Evolutionary conservation across 2,329 filamentous ascomycete genomes (phyloP).

Genomic region (Aspergillus chevalieri): DNA sequence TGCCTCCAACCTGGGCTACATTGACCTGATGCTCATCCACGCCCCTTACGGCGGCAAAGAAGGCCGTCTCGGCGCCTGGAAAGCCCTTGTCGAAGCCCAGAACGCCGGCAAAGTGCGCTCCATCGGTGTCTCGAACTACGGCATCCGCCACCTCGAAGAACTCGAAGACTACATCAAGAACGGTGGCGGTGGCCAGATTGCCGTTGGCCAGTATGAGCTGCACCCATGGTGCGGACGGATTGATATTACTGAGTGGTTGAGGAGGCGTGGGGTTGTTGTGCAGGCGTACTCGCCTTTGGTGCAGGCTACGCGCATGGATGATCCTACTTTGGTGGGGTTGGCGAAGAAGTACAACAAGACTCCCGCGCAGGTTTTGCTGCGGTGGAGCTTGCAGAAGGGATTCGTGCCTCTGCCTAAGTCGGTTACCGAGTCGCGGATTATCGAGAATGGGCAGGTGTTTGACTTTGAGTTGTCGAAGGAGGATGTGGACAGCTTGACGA

Average conservation of each 20-base stretch:
- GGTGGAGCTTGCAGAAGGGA: constrained; percentile 59
- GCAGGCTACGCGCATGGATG: constrained; percentile 44
- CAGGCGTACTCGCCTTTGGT: constrained; percentile 51
- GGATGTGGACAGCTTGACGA: constrained; percentile 53
- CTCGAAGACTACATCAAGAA: constrained; percentile 35
- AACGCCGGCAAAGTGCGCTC: constrained; percentile 35
- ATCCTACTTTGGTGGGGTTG: constrained; percentile 47
- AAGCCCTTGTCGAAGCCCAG: constrained; percentile 36
- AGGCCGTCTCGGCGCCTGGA: constrained; percentile 35
- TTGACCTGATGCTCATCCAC: constrained; percentile 52
- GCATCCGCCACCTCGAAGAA: constrained; percentile 36
- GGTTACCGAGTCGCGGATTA: constrained; percentile 53
- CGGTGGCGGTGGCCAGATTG: constrained; percentile 58
- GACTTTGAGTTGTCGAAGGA: constrained; percentile 55
- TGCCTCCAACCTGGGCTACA: constrained; percentile 54
- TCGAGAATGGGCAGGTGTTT: constrained; percentile 55
- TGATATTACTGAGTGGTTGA: constrained; percentile 75
- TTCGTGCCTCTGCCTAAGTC: constrained; percentile 60
- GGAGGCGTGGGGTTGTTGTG: constrained; percentile 55
- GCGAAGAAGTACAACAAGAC: constrained; percentile 54
- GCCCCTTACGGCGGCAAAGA: constrained; percentile 34
- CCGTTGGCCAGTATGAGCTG: constrained; percentile 81
- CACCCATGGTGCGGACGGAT: constrained; percentile 80
- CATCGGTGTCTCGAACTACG: constrained; percentile 38
- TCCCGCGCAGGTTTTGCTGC: constrained; percentile 52